Percentiles rank a stretch among this genome's conserved stretches.
phyloP scores from a whole-genome alignment of 2,329 filamentous ascomycete genomes.

The Exophiala sp. region DNA sequence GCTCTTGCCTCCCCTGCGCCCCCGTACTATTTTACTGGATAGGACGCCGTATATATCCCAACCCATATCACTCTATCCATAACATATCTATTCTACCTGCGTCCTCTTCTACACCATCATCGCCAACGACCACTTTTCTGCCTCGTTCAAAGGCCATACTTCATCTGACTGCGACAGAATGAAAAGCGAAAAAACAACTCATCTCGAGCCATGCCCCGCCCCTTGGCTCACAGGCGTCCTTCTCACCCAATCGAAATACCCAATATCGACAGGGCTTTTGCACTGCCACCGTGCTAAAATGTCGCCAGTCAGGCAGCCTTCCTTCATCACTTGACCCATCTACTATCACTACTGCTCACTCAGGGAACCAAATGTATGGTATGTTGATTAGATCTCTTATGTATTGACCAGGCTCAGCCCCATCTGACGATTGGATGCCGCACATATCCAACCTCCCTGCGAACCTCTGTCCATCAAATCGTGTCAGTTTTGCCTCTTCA shows the following conservation, averaged over 20 bases:
- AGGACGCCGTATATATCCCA: no score
- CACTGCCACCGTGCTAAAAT: slow-evolving; percentile 21
- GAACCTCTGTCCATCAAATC: slow-evolving; percentile 1
- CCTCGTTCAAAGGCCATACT: slow-evolving; percentile 3
- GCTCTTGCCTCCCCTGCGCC: no score
- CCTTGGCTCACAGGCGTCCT: slow-evolving; percentile 4
- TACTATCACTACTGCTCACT: not conserved
- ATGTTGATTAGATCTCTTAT: not conserved
- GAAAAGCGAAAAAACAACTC: slow-evolving; percentile 4
- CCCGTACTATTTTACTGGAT: no score
- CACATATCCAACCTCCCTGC: not conserved
- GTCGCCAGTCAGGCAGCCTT: slow-evolving; percentile 14
- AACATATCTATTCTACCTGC: no score
- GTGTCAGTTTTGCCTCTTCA: slow-evolving; percentile 4
- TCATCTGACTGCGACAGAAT: slow-evolving; percentile 8
- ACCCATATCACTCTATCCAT: no score
- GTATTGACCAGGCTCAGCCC: slow-evolving; percentile 1
- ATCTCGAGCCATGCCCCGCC: slow-evolving; percentile 8
- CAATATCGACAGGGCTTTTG: slow-evolving; percentile 13
- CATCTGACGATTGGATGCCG: slow-evolving; percentile 2
- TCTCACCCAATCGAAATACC: slow-evolving; percentile 12
- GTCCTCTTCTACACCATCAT: not conserved
- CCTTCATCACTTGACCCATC: slow-evolving; percentile 5
- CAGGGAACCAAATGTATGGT: not conserved
- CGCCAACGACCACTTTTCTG: not conserved